Evolutionary conservation across 139 green algal genomes (phyloP), one percentile per base, ranked within the genome.

Genomic region (Nannochloris sp.): DNA sequence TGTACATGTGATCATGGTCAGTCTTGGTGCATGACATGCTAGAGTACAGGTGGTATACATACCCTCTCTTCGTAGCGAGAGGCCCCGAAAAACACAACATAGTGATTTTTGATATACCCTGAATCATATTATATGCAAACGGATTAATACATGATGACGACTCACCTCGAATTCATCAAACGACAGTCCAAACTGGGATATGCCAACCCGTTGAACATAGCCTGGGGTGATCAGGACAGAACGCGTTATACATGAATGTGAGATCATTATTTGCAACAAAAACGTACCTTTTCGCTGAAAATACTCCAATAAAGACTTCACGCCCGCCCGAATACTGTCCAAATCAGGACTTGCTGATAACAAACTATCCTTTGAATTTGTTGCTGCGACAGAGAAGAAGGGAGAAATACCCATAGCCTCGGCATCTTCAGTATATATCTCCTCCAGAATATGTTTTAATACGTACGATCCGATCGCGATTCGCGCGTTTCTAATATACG

Each of bases 91-190:
- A 72, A 72, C 14, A 63, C 56, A 16, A 72, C n/a, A 20, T 55
- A 36, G 10, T 62, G 31, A 9, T 56, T 50, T 31, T 57, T 58
- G 1, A 53, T 20, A 23, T 61, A 62, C 29, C 66, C 66, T 72
- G 66, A 45, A 31, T 17, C n/a, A 33, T 23, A 23, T 23, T 23
- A 23, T 23, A 23, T 23, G 17, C 6, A 53, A 5, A 53, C 46
- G 6, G 20, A 23, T 23, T 23, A 23, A 23, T 23, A 23, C 20
- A 23, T 23, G 20, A 14, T 23, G n/a, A 8, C 30, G 28, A 37
- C 55, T 51, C 66, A 72, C 66, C 66, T 72, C 66, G 45, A 61
- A 72, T 53, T 72, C 66, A 33, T 72, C 66, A 5, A 44, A 45
- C 2, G 66, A 72, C 14, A 72, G 51, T 12, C 66, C 66, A 49